Conservation (phyloP, 129 eudicot genomes). For the Helichrysum umbraculigerum region DNA sequence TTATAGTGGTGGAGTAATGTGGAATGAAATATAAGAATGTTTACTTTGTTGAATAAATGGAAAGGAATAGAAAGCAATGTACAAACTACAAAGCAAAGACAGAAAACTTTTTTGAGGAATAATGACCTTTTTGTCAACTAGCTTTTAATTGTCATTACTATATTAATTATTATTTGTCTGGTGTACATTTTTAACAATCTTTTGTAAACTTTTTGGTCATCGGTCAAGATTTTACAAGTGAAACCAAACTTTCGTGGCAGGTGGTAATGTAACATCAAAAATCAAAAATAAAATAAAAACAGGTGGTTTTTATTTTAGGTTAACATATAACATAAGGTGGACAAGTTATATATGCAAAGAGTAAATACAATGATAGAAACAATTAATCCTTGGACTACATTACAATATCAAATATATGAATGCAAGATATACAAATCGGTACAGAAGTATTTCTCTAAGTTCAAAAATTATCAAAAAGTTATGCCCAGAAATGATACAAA, state of each 20-base stretch:
- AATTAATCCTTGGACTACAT: background rate
- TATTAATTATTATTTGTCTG: background rate
- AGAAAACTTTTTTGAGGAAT: background rate
- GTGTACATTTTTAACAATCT: too few species aligned
- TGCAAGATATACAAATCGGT: slow-evolving; percentile 25
- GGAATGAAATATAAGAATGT: background rate
- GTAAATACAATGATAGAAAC: background rate
- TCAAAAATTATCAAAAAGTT: background rate
- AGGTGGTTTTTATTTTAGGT: background rate
- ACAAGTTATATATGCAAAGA: background rate
- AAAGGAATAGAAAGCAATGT: background rate
- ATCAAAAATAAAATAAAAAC: background rate
- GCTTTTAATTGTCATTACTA: background rate
- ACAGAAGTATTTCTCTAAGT: slow-evolving; percentile 17
- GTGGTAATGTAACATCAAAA: slow-evolving; percentile 5
- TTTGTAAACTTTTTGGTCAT: background rate
- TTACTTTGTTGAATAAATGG: background rate
- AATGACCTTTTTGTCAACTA: background rate
- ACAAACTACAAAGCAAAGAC: background rate
- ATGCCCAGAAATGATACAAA: background rate
- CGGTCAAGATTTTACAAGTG: background rate
- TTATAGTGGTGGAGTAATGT: background rate
- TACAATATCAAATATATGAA: background rate
- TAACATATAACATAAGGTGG: background rate
- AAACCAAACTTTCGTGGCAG: background rate